A percentile compares a stretch with the other conserved stretches of the same genome.
Evolutionary conservation across 2,329 filamentous ascomycete genomes (phyloP).

Genomic region (Aspergillus tanneri): DNA sequence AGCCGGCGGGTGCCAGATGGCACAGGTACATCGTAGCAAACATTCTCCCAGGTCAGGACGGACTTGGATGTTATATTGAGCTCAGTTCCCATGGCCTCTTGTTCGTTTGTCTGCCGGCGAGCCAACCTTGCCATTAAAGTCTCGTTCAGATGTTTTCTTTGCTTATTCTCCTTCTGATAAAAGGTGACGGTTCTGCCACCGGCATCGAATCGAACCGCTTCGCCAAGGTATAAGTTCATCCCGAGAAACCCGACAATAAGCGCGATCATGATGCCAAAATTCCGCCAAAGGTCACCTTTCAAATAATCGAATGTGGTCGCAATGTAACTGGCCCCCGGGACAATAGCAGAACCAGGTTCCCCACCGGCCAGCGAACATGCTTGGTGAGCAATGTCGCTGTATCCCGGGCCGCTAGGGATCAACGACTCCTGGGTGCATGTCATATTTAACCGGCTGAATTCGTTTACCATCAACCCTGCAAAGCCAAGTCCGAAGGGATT

Average conservation of each 20-base stretch:
- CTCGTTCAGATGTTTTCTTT: constrained; percentile 39
- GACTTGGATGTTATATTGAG: constrained; percentile 56
- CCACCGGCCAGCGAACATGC: constrained; percentile 79
- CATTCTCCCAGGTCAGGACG: constrained; percentile 54
- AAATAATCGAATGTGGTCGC: constrained; percentile 66
- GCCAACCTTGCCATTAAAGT: constrained; percentile 42
- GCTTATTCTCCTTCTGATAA: constrained; percentile 41
- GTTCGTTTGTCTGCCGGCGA: constrained; percentile 35
- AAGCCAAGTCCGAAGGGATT: constrained; percentile 75
- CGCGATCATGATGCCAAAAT: constrained; percentile 42
- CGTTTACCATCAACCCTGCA: constrained; percentile 79
- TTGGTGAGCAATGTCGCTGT: constrained; percentile 70
- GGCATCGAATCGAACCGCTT: constrained; percentile 40
- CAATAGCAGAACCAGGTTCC: constrained; percentile 59
- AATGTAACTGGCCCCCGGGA: constrained; percentile 70
- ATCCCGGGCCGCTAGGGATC: constrained; percentile 68
- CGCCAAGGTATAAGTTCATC: constrained; percentile 42
- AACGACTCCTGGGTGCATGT: constrained; percentile 67
- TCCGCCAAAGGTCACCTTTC: constrained; percentile 68
- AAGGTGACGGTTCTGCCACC: constrained; percentile 45
- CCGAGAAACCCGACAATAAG: constrained; percentile 37
- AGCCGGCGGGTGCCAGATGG: constrained; percentile 47
- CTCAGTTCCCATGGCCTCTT: constrained; percentile 43
- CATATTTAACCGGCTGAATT: constrained; percentile 69
- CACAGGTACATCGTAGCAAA: constrained; percentile 52